Conservation (phyloP, 2,329 filamentous ascomycete species). For the Cordyceps cateniannulata region DNA sequence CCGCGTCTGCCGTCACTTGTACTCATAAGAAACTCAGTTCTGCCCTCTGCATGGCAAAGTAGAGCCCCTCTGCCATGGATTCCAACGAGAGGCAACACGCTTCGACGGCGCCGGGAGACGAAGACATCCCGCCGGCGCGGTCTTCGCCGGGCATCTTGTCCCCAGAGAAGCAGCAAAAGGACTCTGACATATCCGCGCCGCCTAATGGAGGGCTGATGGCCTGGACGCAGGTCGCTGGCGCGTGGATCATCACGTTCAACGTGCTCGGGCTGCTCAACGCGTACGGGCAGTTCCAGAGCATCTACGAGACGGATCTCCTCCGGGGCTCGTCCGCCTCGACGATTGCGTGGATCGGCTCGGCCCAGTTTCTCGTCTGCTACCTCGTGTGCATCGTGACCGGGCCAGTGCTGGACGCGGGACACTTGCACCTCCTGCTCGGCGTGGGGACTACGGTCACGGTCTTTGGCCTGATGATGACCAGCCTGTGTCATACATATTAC, state of each 20-base stretch:
- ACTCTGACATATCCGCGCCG: not conserved
- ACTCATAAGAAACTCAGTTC: too few relatives aligned
- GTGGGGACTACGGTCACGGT: slow-evolving; percentile 32
- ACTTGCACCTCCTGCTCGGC: slow-evolving; percentile 33
- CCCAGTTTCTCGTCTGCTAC: slow-evolving; percentile 38
- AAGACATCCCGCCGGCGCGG: not conserved
- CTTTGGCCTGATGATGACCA: slow-evolving; percentile 40
- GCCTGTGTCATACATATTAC: slow-evolving; percentile 37
- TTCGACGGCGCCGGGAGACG: not conserved
- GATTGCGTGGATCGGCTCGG: slow-evolving; percentile 41
- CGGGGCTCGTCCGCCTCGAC: slow-evolving; percentile 25
- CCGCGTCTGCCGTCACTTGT: too few relatives aligned
- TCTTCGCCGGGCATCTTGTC: too few relatives aligned
- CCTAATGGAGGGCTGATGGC: not conserved
- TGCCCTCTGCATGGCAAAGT: too few relatives aligned
- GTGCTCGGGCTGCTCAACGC: slow-evolving; percentile 40
- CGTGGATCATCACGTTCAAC: slow-evolving; percentile 24
- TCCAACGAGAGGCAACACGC: not conserved
- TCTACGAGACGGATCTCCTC: slow-evolving; percentile 29
- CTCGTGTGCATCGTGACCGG: slow-evolving; percentile 38
- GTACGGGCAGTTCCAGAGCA: slow-evolving; percentile 39
- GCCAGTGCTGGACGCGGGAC: slow-evolving; percentile 37
- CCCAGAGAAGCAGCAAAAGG: not conserved
- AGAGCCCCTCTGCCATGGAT: too few relatives aligned
- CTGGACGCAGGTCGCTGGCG: not conserved